A percentile compares a stretch with the other conserved stretches of the same genome.
Conservation (phyloP, 164 flowering plant species). For the Vitis riparia region DNA sequence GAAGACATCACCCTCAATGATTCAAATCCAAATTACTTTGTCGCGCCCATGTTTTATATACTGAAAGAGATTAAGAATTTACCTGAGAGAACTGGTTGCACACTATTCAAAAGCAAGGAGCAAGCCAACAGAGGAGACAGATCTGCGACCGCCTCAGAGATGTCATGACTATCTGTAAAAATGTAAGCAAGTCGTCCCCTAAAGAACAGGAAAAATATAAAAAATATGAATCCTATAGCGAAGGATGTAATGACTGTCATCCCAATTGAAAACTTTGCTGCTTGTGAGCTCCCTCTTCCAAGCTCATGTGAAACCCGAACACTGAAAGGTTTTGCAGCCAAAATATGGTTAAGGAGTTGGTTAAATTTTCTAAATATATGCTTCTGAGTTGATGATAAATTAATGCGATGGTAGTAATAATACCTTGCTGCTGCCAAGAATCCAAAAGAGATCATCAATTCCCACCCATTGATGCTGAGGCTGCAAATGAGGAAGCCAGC, state of each 20-base stretch:
- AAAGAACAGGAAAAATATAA: conserved; percentile 22
- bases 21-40: too few species aligned
- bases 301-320: conserved; percentile 52
- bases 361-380: not conserved
- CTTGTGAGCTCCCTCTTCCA: conserved; percentile 36
- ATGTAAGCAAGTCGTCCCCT: conserved; percentile 24
- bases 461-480: conserved; percentile 62
- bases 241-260: conserved; percentile 26
- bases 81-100: conserved; percentile 49
- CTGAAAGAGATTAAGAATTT: not conserved
- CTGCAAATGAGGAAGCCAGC: conserved; percentile 20
- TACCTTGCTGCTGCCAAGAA: conserved; percentile 48
- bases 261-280: conserved; percentile 35
- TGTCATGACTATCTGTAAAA: conserved; percentile 26
- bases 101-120: conserved; percentile 37
- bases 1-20: not conserved
- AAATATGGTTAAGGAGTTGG: not conserved
- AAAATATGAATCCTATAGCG: conserved; percentile 29
- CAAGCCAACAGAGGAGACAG: conserved; percentile 33
- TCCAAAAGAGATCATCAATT: conserved; percentile 62
- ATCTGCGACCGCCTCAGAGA: conserved; percentile 28
- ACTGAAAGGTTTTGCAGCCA: conserved; percentile 14
- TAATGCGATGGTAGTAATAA: not conserved
- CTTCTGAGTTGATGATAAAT: too few species aligned
- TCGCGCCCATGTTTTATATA: too few species aligned